These are phyloP conservation scores for Acer campestre DNA, from an alignment of 345 rosid species.

Conservation along the genomic window DNA sequence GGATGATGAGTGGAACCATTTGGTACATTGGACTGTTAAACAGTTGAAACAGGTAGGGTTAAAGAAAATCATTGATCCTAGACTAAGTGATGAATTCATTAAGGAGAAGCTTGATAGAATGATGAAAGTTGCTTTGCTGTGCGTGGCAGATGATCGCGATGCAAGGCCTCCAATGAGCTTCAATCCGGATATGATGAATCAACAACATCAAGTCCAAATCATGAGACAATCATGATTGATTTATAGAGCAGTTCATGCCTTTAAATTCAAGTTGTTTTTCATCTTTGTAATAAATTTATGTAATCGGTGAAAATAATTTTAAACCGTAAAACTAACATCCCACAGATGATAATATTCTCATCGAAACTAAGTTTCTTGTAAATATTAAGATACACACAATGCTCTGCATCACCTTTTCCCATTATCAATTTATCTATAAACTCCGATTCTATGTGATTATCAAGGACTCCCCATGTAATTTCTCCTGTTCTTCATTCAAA, in stretches of 20 bases:
- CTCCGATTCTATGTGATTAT: too few species aligned
- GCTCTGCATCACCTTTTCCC: too few species aligned
- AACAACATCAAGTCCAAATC: slow-evolving; percentile 6
- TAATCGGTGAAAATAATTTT: not conserved
- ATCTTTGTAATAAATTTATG: not conserved
- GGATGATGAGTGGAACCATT: not conserved
- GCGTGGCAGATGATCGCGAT: slow-evolving; percentile 17
- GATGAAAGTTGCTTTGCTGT: slow-evolving; percentile 22
- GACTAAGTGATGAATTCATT: too few species aligned
- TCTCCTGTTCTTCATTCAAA: too few species aligned
- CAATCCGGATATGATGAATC: not conserved
- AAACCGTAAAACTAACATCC: not conserved
- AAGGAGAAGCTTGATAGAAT: slow-evolving; percentile 16
- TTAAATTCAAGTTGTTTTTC: not conserved
- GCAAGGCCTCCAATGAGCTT: slow-evolving; percentile 30
- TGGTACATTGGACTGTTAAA: slow-evolving; percentile 14
- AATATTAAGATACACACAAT: too few species aligned
- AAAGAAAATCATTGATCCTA: slow-evolving; percentile 7
- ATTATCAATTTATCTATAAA: too few species aligned
- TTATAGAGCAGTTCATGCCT: not conserved
- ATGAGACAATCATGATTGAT: not conserved
- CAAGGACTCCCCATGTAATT: too few species aligned
- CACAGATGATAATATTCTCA: too few species aligned
- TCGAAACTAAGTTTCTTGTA: too few species aligned
- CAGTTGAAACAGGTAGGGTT: not conserved